Evolutionary conservation across 768 basidiomycete species (phyloP).

Genomic region (Hypholoma sublateritium): DNA sequence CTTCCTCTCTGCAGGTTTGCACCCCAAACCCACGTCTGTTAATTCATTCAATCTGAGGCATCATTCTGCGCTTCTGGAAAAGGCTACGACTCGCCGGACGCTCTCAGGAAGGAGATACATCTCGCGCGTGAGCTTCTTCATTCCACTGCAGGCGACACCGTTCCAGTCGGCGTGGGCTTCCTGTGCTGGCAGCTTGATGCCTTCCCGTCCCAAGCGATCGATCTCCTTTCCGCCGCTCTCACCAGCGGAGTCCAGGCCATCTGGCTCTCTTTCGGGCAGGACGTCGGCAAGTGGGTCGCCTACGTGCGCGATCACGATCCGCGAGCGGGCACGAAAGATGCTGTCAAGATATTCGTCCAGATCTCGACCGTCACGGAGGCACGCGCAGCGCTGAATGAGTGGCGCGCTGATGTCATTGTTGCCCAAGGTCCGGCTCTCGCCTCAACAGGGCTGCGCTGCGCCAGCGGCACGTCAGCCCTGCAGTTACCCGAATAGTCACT

Average conservation of each 20-base stretch:
- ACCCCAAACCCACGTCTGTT: slow-evolving; percentile 2
- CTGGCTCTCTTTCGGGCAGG: slow-evolving; percentile 73
- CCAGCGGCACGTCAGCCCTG: background rate
- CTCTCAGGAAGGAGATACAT: slow-evolving; percentile 49
- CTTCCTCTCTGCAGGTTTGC: slow-evolving; percentile 63
- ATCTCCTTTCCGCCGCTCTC: slow-evolving; percentile 49
- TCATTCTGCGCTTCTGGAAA: background rate
- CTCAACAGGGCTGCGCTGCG: background rate
- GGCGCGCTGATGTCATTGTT: slow-evolving; percentile 73
- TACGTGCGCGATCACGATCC: slow-evolving; percentile 57
- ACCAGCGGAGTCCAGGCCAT: slow-evolving; percentile 59
- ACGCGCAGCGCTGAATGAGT: slow-evolving; percentile 56
- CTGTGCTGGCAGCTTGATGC: slow-evolving; percentile 71
- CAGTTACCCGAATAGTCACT: background rate
- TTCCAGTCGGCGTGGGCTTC: slow-evolving; percentile 75
- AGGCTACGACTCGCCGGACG: slow-evolving; percentile 47
- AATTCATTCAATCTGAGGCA: slow-evolving; percentile 6
- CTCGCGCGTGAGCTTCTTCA: slow-evolving; percentile 48
- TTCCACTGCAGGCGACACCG: slow-evolving; percentile 30
- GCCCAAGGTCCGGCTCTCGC: slow-evolving; percentile 59
- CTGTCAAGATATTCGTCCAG: slow-evolving; percentile 63
- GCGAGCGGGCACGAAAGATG: slow-evolving; percentile 34
- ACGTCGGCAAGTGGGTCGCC: slow-evolving; percentile 59
- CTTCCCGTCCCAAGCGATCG: slow-evolving; percentile 33
- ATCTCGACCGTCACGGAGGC: slow-evolving; percentile 64